Base-by-base conservation (phyloP, 139 green algal genomes). In the Micromonas pusilla region DNA sequence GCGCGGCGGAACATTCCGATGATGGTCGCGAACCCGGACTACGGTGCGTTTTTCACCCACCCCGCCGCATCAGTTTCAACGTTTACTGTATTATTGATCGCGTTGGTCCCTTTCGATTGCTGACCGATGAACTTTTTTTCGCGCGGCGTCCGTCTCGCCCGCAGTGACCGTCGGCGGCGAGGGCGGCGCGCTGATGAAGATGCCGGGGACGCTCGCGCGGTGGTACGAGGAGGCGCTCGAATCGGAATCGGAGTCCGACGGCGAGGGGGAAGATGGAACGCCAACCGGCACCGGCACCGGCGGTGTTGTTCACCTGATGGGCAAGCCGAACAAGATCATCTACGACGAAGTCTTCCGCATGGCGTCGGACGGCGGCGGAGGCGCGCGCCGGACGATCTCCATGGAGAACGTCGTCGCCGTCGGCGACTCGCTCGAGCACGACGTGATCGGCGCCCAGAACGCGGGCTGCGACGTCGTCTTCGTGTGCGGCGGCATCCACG, bases 21-120 rank as follows among this genome's bases (percentile, higher is more conserved):
- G 86, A 72, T 97, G 0, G 84, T 96, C 0, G 92, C 92, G 20
- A 97, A 97, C 80, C 92, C 92, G 4, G 91, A 94, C 71, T n/a
- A n/a, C n/a, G n/a, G n/a, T n/a, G n/a, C n/a, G n/a, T n/a, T n/a
- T n/a, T n/a, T n/a, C n/a, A n/a, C n/a, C n/a, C n/a, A n/a, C n/a
- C n/a, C n/a, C n/a, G n/a, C n/a, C n/a, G n/a, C n/a, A n/a, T n/a
- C n/a, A n/a, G n/a, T n/a, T n/a, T n/a, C n/a, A n/a, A n/a, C n/a
- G n/a, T n/a, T n/a, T n/a, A n/a, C n/a, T n/a, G n/a, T n/a, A n/a
- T n/a, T n/a, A n/a, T n/a, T n/a, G n/a, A n/a, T n/a, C n/a, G n/a
- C n/a, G n/a, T n/a, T n/a, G n/a, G n/a, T n/a, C n/a, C n/a, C n/a
- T n/a, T n/a, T n/a, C n/a, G n/a, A n/a, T n/a, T n/a, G n/a, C n/a